Evolutionary conservation across 495 filamentous ascomycete genomes (phyloP).

Genomic region (Trichocladium antarcticum): DNA sequence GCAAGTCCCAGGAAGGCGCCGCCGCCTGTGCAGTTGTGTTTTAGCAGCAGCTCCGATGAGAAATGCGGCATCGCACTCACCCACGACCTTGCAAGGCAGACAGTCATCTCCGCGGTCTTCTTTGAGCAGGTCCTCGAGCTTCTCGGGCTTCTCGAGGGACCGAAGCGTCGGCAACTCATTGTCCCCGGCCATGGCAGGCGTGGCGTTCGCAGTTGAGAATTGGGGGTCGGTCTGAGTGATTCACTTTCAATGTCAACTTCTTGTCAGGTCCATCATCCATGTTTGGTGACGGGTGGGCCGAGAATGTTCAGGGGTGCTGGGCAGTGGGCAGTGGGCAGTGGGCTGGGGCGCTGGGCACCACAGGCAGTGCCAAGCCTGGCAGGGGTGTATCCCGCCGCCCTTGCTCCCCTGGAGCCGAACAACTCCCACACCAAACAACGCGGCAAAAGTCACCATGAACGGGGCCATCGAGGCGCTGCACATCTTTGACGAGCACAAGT

Average conservation of each 20-base stretch:
- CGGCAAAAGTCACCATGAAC: conserved; percentile 45
- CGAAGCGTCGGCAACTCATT: conserved; percentile 28
- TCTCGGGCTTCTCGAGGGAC: conserved; percentile 40
- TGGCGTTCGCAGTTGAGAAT: not conserved
- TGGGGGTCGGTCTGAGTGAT: not conserved
- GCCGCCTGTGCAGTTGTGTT: conserved; percentile 42
- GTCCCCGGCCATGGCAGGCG: conserved; percentile 31
- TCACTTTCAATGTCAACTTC: too few relatives aligned
- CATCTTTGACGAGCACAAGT: conserved; percentile 92
- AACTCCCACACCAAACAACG: not conserved
- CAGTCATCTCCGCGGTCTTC: conserved; percentile 60
- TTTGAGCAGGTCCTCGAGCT: conserved; percentile 43
- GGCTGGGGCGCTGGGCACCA: not conserved
- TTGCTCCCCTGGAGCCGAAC: not conserved
- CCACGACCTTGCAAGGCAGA: conserved; percentile 53
- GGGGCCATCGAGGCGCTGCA: conserved; percentile 89
- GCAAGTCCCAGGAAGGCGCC: conserved; percentile 83
- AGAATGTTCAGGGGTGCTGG: not conserved
- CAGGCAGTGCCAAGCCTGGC: not conserved
- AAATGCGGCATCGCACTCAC: conserved; percentile 29
- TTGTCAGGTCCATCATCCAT: too few relatives aligned
- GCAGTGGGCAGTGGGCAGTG: not conserved
- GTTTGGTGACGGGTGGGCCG: too few relatives aligned
- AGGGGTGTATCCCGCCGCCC: too few relatives aligned
- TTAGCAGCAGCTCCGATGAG: not conserved